Evolutionary conservation across 148 eudicot species (phyloP).

Genomic region (Agrostemma githago): DNA sequence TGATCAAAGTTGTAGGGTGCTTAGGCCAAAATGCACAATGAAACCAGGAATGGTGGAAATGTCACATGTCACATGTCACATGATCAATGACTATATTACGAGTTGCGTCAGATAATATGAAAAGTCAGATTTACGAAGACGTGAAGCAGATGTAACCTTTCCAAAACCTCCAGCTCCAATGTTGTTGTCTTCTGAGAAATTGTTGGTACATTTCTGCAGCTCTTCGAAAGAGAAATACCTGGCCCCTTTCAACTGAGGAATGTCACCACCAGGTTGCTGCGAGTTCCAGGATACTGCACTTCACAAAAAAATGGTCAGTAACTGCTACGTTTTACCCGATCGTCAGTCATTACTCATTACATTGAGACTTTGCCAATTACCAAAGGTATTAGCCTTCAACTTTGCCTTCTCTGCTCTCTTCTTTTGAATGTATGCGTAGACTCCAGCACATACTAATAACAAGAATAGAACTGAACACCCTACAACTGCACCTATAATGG

Average conservation of each 20-base stretch:
- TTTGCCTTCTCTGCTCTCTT: slow-evolving; percentile 48
- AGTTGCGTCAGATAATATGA: background rate
- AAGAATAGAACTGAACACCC: slow-evolving; percentile 42
- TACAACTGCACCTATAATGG: slow-evolving; percentile 41
- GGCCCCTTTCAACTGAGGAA: slow-evolving; percentile 75
- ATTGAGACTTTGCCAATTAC: slow-evolving; percentile 26
- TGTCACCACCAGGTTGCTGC: slow-evolving; percentile 46
- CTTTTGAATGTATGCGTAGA: slow-evolving; percentile 54
- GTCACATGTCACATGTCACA: background rate
- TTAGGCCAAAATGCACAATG: background rate
- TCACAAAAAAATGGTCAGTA: slow-evolving; percentile 1
- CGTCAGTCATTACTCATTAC: background rate
- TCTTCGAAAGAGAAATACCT: slow-evolving; percentile 70
- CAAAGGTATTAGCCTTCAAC: slow-evolving; percentile 46
- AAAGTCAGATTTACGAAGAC: background rate
- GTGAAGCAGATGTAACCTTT: slow-evolving; percentile 28
- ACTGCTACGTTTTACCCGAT: background rate
- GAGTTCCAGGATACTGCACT: slow-evolving; percentile 70
- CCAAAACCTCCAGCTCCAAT: slow-evolving; percentile 87
- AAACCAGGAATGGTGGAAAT: background rate
- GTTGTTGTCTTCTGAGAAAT: slow-evolving; percentile 52
- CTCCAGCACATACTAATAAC: slow-evolving; percentile 40
- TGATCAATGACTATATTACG: no score
- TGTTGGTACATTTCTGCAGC: slow-evolving; percentile 55
- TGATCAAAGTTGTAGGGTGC: background rate